Conservation (phyloP, 805 yeast species). For the Hanseniaspora guilliermondii region DNA sequence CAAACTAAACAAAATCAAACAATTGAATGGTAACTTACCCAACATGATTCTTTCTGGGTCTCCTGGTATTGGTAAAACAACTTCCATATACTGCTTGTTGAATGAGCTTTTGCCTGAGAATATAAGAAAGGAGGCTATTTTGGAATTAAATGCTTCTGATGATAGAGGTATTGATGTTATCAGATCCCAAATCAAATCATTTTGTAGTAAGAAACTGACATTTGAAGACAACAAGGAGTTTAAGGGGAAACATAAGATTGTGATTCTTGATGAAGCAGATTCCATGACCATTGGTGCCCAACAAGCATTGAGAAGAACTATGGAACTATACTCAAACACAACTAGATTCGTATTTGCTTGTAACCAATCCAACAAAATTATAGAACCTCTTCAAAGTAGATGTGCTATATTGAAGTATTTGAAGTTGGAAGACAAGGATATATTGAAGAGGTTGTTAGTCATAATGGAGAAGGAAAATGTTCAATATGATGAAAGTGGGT, state of each 20-base stretch:
- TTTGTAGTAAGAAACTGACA: conserved; percentile 86
- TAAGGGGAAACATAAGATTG: conserved; percentile 74
- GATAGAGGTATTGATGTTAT: conserved; percentile 97
- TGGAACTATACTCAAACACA: conserved; percentile 91
- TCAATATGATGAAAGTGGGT: conserved; percentile 73
- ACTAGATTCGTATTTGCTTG: conserved; percentile 98
- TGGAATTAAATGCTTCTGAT: conserved; percentile 91
- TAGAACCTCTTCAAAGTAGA: conserved; percentile 91
- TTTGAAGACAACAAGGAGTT: conserved; percentile 40
- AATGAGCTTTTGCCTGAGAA: conserved; percentile 59
- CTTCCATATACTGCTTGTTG: conserved; percentile 84
- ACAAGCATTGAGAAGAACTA: conserved; percentile 83
- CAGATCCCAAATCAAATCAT: conserved; percentile 81
- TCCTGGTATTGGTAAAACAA: conserved; percentile 97
- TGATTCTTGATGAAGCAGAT: conserved; percentile 91
- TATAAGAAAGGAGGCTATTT: conserved; percentile 63
- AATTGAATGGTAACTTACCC: conserved; percentile 91
- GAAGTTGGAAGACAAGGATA: conserved; percentile 72
- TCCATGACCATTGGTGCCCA: conserved; percentile 96
- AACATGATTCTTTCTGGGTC: conserved; percentile 90
- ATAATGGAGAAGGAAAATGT: conserved; percentile 58
- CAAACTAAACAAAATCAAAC: conserved; percentile 61
- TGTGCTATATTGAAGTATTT: conserved; percentile 87
- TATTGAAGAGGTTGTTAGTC: conserved; percentile 60
- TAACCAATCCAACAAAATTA: conserved; percentile 84